These are phyloP conservation scores for Cystofilobasidium ferigula DNA, from an alignment of 768 basidiomycete species.

Conservation along the genomic window DNA sequence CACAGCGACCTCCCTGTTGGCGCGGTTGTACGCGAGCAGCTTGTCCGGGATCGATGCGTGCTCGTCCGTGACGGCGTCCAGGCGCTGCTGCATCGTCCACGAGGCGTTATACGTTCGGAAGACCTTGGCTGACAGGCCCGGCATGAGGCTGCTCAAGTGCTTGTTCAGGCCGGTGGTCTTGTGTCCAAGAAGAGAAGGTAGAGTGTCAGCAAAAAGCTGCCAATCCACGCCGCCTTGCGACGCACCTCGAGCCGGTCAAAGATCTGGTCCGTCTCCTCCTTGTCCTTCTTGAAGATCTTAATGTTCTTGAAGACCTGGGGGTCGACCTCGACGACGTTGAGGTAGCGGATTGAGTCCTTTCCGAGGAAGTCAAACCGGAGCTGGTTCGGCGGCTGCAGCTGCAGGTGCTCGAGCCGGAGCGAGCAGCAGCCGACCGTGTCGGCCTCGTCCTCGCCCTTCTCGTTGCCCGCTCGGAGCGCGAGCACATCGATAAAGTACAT, in stretches of 20 bases:
- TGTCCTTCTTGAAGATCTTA: slow-evolving; percentile 82
- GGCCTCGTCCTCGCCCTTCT: slow-evolving; percentile 98
- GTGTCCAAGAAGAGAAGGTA: neutral
- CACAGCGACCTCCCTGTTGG: slow-evolving; percentile 92
- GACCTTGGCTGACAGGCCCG: slow-evolving; percentile 94
- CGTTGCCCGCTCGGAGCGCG: slow-evolving; percentile 96
- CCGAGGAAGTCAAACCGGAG: slow-evolving; percentile 91
- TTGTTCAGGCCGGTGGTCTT: slow-evolving; percentile 84
- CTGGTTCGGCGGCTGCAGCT: slow-evolving; percentile 71
- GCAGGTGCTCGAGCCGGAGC: slow-evolving; percentile 90
- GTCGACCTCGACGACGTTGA: slow-evolving; percentile 75
- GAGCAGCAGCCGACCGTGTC: slow-evolving; percentile 99
- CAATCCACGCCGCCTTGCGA: slow-evolving; percentile 10
- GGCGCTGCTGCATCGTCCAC: slow-evolving; percentile 80
- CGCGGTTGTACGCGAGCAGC: slow-evolving; percentile 90
- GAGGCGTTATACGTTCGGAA: slow-evolving; percentile 99
- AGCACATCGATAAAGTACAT: slow-evolving; percentile 98
- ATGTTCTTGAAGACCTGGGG: slow-evolving; percentile 96
- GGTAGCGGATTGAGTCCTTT: slow-evolving; percentile 93
- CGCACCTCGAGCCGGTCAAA: slow-evolving; percentile 92
- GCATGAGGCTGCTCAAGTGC: slow-evolving; percentile 86
- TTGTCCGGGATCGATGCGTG: slow-evolving; percentile 82
- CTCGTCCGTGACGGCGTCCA: slow-evolving; percentile 61
- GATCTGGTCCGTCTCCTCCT: slow-evolving; percentile 71
- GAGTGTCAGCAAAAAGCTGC: no score